phyloP scores from a whole-genome alignment of 1,139 yeast genomes.

The Kluyveromyces marxianus region DNA sequence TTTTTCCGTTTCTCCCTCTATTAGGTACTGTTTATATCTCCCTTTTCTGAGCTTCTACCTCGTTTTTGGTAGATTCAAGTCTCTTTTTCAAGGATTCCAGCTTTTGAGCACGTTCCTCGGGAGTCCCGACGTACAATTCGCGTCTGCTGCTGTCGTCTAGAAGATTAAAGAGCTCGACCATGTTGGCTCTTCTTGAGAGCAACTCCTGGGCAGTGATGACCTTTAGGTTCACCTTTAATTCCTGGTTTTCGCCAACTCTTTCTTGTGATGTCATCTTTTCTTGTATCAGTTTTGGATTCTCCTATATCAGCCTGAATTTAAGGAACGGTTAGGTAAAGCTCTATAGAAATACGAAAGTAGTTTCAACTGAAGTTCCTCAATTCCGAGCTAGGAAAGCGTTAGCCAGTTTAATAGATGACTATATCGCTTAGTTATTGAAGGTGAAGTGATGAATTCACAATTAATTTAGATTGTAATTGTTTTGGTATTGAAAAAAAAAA shows the following conservation, averaged over 20 bases:
- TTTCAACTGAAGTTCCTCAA: no score
- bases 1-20: no score
- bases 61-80: conserved; percentile 5
- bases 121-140: conserved; percentile 10
- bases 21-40: neutral
- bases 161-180: conserved; percentile 26
- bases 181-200: conserved; percentile 22
- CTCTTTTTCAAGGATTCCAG: conserved; percentile 15
- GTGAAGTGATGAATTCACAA: no score
- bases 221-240: conserved; percentile 20
- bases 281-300: no score
- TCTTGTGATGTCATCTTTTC: neutral
- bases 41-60: neutral
- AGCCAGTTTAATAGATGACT: no score
- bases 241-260: neutral
- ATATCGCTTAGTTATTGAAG: no score
- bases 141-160: conserved; percentile 21
- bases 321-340: no score
- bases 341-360: no score
- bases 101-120: conserved; percentile 11
- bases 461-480: no score
- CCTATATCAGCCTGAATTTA: no score
- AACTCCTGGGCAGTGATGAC: conserved; percentile 27
- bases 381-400: no score
- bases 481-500: no score